Conservation (phyloP, 345 rosid species). For the Laguncularia racemosa region DNA sequence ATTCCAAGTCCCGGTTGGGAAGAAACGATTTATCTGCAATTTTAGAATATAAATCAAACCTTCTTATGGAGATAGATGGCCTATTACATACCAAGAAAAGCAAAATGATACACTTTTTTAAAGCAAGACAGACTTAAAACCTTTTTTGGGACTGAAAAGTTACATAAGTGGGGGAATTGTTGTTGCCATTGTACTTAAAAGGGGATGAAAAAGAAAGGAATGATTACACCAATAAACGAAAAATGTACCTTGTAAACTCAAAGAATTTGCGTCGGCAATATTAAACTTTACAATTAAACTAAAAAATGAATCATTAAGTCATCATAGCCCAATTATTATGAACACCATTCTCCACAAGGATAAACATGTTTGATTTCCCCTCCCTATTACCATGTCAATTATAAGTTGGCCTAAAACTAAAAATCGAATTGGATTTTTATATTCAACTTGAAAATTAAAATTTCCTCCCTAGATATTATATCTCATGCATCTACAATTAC, state of each 20-base stretch:
- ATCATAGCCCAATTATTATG: too few relatives aligned
- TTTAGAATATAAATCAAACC: not conserved
- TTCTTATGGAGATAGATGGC: not conserved
- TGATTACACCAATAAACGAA: conserved; percentile 17
- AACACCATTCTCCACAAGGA: too few relatives aligned
- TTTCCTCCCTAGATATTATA: too few relatives aligned
- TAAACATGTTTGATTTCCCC: too few relatives aligned
- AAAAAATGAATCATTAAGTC: too few relatives aligned
- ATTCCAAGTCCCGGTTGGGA: conserved; percentile 68
- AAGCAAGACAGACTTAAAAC: not conserved
- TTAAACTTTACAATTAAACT: too few relatives aligned
- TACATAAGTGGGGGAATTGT: not conserved
- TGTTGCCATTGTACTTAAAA: conserved; percentile 6
- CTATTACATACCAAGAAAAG: conserved; percentile 10
- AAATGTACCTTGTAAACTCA: conserved; percentile 18
- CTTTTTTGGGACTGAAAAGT: not conserved
- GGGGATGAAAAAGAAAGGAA: conserved; percentile 1
- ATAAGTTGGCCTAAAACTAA: too few relatives aligned
- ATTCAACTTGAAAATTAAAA: too few relatives aligned
- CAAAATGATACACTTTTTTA: not conserved
- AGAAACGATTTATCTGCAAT: conserved; percentile 75
- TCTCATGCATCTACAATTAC: too few relatives aligned
- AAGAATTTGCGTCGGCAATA: not conserved
- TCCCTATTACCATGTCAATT: too few relatives aligned
- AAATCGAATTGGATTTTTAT: too few relatives aligned